A percentile compares a stretch with the other conserved stretches of the same genome.
These are phyloP conservation scores for Ogataea minuta DNA, from an alignment of 805 yeast genomes.

Conservation along the genomic window DNA sequence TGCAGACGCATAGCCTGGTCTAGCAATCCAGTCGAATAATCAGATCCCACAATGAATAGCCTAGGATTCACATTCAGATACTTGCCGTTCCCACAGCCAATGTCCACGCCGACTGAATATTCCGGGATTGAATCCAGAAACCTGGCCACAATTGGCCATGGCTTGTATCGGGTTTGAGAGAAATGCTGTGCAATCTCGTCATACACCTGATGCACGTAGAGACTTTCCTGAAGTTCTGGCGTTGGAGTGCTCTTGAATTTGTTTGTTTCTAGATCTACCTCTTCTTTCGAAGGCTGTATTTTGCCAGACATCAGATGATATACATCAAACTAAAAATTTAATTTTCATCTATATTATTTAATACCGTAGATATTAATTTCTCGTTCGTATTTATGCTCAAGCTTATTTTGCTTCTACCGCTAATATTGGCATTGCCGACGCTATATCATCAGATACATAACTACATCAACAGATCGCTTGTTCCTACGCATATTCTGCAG, in stretches of 20 bases:
- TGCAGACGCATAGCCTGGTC: constrained; percentile 54
- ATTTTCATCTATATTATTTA: not conserved
- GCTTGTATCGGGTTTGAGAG: constrained; percentile 90
- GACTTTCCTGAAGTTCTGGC: constrained; percentile 64
- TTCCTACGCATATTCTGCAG: not conserved
- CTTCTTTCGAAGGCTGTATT: constrained; percentile 31
- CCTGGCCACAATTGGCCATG: constrained; percentile 92
- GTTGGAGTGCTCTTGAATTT: constrained; percentile 32
- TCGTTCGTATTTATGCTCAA: no score
- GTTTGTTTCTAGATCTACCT: constrained; percentile 28
- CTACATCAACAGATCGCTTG: not conserved
- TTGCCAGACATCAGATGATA: constrained; percentile 29
- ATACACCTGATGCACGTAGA: constrained; percentile 87
- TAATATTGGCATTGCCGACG: not conserved
- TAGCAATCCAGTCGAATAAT: constrained; percentile 67
- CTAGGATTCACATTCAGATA: constrained; percentile 71
- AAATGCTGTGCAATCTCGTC: constrained; percentile 91
- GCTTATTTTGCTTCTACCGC: no score
- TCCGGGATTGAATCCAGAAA: constrained; percentile 50
- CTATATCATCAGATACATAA: not conserved
- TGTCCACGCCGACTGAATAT: constrained; percentile 80
- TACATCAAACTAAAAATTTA: not conserved
- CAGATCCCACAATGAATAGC: constrained; percentile 70
- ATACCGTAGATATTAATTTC: no score
- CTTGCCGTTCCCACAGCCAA: constrained; percentile 98